Evolutionary conservation across 1,284 basidiomycete genomes (phyloP).

Genomic region (Leccinum cinnamomeum): DNA sequence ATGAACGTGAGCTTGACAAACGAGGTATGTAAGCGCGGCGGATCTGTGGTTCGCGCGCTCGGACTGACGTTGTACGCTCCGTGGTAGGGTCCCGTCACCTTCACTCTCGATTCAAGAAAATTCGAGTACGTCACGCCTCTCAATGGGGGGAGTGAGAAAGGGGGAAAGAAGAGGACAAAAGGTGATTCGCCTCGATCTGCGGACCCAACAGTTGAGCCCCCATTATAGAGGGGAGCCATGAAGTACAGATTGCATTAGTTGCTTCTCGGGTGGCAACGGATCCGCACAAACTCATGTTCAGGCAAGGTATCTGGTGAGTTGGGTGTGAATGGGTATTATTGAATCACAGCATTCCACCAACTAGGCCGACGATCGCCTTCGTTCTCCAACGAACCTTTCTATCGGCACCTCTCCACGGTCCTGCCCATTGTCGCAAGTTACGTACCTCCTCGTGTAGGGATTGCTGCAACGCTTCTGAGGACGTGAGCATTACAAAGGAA

Average conservation of each 20-base stretch:
- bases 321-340: constrained; percentile 2
- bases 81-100: constrained; percentile 76
- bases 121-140: constrained; percentile 47
- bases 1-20: constrained; percentile 86
- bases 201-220: constrained; percentile 5
- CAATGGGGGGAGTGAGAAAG: constrained; percentile 10
- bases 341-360: constrained; percentile 61
- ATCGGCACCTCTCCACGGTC: constrained; percentile 59
- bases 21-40: constrained; percentile 54
- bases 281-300: background rate
- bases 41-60: background rate
- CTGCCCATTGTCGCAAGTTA: constrained; percentile 46
- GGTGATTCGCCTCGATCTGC: constrained; percentile 2
- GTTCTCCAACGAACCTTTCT: constrained; percentile 73
- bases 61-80: constrained; percentile 3
- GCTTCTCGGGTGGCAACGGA: background rate
- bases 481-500: constrained; percentile 82
- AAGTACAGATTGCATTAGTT: background rate
- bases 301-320: constrained; percentile 14
- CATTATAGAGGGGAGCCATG: background rate
- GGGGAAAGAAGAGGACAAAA: constrained; percentile 10
- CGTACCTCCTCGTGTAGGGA: constrained; percentile 47
- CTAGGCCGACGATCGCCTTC: constrained; percentile 60
- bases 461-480: constrained; percentile 43
- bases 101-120: constrained; percentile 78